A percentile compares a stretch with the other conserved stretches of the same genome.
Conservation (phyloP, 208 protist genomes). For the Tetramitus jugosus region DNA sequence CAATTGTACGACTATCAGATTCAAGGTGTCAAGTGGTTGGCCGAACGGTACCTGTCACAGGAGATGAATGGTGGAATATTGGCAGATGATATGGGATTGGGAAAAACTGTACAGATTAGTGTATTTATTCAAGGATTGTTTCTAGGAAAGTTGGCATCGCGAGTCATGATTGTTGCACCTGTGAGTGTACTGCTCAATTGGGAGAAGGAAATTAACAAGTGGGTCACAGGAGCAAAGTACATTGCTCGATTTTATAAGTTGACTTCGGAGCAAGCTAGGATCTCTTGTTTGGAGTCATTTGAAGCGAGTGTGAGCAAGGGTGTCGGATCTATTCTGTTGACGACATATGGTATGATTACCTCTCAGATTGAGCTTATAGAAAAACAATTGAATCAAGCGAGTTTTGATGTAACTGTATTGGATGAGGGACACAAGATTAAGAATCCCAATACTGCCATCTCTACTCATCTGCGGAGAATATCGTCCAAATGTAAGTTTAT, state of each 20-base stretch:
- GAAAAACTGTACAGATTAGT: conserved; percentile 94
- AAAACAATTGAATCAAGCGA: neutral
- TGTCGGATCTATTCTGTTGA: conserved; percentile 63
- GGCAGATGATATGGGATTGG: conserved; percentile 84
- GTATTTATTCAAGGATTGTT: conserved; percentile 74
- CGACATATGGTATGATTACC: conserved; percentile 73
- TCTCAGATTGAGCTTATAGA: neutral
- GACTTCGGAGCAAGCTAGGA: conserved; percentile 30
- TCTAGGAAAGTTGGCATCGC: conserved; percentile 52
- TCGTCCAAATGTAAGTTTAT: conserved; percentile 81
- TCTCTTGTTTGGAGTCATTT: conserved; percentile 45
- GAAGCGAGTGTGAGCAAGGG: conserved; percentile 28
- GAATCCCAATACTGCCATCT: conserved; percentile 84
- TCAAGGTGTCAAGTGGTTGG: conserved; percentile 68
- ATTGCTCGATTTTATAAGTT: conserved; percentile 48
- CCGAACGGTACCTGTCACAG: neutral
- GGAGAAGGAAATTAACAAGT: conserved; percentile 84
- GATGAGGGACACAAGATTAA: conserved; percentile 94
- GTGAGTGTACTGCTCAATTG: conserved; percentile 78
- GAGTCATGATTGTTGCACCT: conserved; percentile 77
- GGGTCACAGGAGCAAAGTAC: conserved; percentile 63
- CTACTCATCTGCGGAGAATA: conserved; percentile 79
- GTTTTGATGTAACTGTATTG: conserved; percentile 58
- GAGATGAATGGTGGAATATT: conserved; percentile 54
- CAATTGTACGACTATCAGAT: conserved; percentile 65